A percentile compares a stretch with the other conserved stretches of the same genome.
These are phyloP conservation scores for Penicillium nucicola DNA, from an alignment of 495 filamentous ascomycete genomes.

Conservation along the genomic window DNA sequence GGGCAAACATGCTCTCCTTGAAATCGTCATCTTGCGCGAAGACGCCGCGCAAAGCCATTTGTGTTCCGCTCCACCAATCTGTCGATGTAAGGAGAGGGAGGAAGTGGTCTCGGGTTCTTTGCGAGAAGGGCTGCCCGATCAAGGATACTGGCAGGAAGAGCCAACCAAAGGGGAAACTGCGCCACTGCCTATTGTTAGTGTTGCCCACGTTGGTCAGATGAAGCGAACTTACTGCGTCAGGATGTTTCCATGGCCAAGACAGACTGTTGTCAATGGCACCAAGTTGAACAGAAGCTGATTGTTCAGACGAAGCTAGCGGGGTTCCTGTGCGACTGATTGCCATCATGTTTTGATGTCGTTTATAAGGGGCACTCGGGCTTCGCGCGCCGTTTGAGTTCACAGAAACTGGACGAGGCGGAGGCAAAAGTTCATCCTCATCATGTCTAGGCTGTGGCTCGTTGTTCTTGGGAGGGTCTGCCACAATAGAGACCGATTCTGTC, in stretches of 20 bases:
- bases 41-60: slow-evolving; percentile 73
- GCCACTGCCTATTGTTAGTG: slow-evolving; percentile 51
- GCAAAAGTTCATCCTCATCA: slow-evolving; percentile 49
- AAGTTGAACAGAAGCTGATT: slow-evolving; percentile 64
- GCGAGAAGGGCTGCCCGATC: slow-evolving; percentile 93
- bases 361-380: slow-evolving; percentile 52
- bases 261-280: slow-evolving; percentile 97
- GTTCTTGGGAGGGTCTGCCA: slow-evolving; percentile 73
- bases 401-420: slow-evolving; percentile 56
- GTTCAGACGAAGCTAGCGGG: slow-evolving; percentile 42
- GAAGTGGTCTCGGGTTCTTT: slow-evolving; percentile 89
- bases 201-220: not conserved
- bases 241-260: slow-evolving; percentile 99
- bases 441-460: slow-evolving; percentile 44
- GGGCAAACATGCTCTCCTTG: slow-evolving; percentile 95
- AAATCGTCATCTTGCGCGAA: slow-evolving; percentile 94
- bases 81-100: slow-evolving; percentile 90
- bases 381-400: slow-evolving; percentile 41
- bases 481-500: slow-evolving; percentile 76
- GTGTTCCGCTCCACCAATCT: slow-evolving; percentile 94
- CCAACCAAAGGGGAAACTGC: slow-evolving; percentile 97
- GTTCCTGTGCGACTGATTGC: slow-evolving; percentile 61
- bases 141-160: slow-evolving; percentile 94
- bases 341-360: slow-evolving; percentile 79
- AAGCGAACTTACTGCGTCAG: slow-evolving; percentile 68